Conservation (phyloP, 257 asterid species). For the Haberlea rhodopensis region DNA sequence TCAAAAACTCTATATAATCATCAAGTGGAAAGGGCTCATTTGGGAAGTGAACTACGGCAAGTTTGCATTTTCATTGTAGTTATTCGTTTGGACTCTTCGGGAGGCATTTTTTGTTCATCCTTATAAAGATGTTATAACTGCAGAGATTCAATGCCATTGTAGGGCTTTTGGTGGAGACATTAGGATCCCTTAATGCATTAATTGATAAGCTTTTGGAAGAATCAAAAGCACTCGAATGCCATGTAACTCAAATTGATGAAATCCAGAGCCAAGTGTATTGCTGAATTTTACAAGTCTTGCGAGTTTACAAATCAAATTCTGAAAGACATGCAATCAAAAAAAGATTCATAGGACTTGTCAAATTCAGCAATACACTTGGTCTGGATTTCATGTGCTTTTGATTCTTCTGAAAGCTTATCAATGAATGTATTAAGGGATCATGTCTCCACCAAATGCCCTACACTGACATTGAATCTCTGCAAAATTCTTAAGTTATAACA, state of each 20-base stretch:
- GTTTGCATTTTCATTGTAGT: conserved; percentile 33
- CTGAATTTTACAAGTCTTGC: conserved; percentile 62
- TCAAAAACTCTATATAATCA: conserved; percentile 53
- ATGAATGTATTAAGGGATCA: conserved; percentile 47
- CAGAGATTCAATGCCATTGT: conserved; percentile 56
- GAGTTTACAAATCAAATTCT: conserved; percentile 42
- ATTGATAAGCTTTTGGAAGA: conserved; percentile 55
- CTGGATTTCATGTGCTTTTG: conserved; percentile 50
- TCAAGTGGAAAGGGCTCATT: conserved; percentile 62
- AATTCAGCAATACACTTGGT: conserved; percentile 59
- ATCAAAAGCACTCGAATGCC: conserved; percentile 55
- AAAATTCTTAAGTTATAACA: conserved; percentile 26
- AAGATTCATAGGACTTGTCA: too few relatives aligned
- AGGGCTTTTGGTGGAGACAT: conserved; percentile 50
- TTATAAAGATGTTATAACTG: conserved; percentile 20
- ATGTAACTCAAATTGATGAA: conserved; percentile 51
- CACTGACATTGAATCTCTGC: conserved; percentile 56
- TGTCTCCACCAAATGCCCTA: conserved; percentile 48
- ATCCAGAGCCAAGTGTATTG: conserved; percentile 52
- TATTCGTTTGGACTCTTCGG: conserved; percentile 1
- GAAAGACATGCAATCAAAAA: too few relatives aligned
- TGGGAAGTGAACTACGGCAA: conserved; percentile 82
- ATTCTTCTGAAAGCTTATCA: conserved; percentile 57
- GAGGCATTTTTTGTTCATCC: not conserved
- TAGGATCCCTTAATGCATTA: conserved; percentile 48